Percentiles rank a stretch among this genome's conserved stretches.
Conservation (phyloP, 768 basidiomycete genomes). For the Multifurca ochricompacta region DNA sequence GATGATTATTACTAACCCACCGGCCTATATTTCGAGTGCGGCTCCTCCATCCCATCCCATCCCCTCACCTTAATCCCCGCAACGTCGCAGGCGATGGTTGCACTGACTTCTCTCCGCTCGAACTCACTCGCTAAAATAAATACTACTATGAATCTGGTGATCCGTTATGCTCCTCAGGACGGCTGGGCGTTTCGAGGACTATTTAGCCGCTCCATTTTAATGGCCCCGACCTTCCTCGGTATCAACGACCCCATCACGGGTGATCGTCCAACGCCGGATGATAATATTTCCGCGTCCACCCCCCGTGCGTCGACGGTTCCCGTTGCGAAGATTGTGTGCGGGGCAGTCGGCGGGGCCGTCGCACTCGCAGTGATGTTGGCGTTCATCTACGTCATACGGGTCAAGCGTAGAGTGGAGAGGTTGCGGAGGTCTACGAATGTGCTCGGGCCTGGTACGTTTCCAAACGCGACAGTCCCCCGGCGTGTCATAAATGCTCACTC, state of each 20-base stretch:
- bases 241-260: not conserved
- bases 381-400: not conserved
- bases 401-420: conserved; percentile 5
- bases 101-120: not conserved
- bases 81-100: conserved; percentile 16
- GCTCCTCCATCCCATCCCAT: not conserved
- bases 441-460: conserved; percentile 11
- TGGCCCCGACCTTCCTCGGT: not conserved
- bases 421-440: conserved; percentile 1
- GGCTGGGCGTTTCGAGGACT: not conserved
- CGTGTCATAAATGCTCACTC: not conserved
- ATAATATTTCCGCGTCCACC: not conserved
- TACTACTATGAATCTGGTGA: not conserved
- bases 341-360: not conserved
- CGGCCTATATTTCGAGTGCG: not conserved
- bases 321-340: not conserved
- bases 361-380: not conserved
- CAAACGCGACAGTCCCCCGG: not conserved
- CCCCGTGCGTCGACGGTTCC: not conserved
- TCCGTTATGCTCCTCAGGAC: not conserved
- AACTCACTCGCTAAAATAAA: not conserved
- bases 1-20: no score
- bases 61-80: not conserved
- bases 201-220: not conserved
- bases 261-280: not conserved